Evolutionary conservation across 2,329 filamentous ascomycete genomes (phyloP), one percentile per base, ranked within the genome.

Genomic region (Hypoxylon sp.): DNA sequence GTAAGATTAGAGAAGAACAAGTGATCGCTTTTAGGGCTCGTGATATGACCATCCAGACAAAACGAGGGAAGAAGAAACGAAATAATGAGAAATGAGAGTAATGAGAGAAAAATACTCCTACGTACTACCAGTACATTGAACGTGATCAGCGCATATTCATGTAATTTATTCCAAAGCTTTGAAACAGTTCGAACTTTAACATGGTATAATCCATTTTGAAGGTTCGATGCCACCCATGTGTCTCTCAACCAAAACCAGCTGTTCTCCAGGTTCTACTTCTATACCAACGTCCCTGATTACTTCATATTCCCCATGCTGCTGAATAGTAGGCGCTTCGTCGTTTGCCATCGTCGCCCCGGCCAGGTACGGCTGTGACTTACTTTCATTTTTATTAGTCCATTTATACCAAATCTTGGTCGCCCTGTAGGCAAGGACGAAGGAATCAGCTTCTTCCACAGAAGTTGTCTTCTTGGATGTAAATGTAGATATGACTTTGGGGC

Each of bases 371-470:
- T 19, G 46, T n/a, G 46, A 49, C n/a, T 32, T 50, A 11, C 17
- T 50, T 14, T 50, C 25, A 17, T 19, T 30, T 3, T 50, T 50
- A 6, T 19, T 50, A 2, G 32, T 10, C 46, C 46, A 50, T 10
- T 50, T 50, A 30, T 50, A 50, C 14, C 25, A 32, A 5, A 50
- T 30, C 46, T 50, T 50, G 9, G 25, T 50, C 46, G 25, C 46
- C 7, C 25, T 13, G 6, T 32, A 50, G 25, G 3, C 23, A 7
- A 50, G 23, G 46, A 50, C 5, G 25, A 32, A 50, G 13, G 25
- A 50, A 19, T 17, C 46, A 14, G 25, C 46, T 50, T 50, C 46
- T 32, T 50, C 46, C 23, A 50, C 46, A 9, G 46, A 50, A 17
- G 46, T 50, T 9, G 23, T 30, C 25, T 50, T 30, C 10, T 50